These are phyloP conservation scores for Fistulina hepatica DNA, from an alignment of 1,284 basidiomycete genomes.

Conservation along the genomic window DNA sequence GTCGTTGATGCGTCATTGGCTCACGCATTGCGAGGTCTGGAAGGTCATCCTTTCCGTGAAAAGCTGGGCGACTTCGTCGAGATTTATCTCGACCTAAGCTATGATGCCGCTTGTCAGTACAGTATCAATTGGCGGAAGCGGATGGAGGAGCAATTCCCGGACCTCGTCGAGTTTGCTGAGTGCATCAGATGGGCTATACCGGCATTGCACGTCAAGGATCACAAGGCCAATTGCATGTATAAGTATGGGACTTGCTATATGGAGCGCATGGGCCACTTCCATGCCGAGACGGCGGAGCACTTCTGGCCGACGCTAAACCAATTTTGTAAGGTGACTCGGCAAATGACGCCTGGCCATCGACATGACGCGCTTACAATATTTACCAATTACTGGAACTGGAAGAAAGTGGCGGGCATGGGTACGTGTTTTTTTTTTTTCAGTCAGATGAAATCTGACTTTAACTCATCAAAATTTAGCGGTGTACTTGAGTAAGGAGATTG, in stretches of 20 bases:
- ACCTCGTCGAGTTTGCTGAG: slow-evolving; percentile 1
- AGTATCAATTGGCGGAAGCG: background rate
- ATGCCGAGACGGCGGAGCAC: slow-evolving; percentile 18
- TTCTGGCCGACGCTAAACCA: slow-evolving; percentile 19
- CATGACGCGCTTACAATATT: slow-evolving; percentile 19
- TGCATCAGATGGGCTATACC: slow-evolving; percentile 13
- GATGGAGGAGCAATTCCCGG: slow-evolving; percentile 2
- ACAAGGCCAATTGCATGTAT: slow-evolving; percentile 19
- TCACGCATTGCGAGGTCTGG: background rate
- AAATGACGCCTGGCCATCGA: slow-evolving; percentile 19
- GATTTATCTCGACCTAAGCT: background rate
- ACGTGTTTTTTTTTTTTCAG: background rate
- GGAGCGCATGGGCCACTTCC: slow-evolving; percentile 14
- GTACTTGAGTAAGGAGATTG: background rate
- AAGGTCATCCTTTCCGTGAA: background rate
- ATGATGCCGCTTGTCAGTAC: slow-evolving; percentile 5
- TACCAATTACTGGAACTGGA: slow-evolving; percentile 19
- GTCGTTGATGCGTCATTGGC: slow-evolving; percentile 1
- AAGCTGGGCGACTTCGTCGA: background rate
- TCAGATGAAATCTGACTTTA: background rate
- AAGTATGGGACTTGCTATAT: slow-evolving; percentile 14
- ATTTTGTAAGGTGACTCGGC: slow-evolving; percentile 14
- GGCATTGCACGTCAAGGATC: slow-evolving; percentile 18
- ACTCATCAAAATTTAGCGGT: slow-evolving; percentile 1
- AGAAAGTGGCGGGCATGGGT: slow-evolving; percentile 11